Evolutionary conservation across 2,329 filamentous ascomycete genomes (phyloP).

Genomic region (Periglandula ipomoeae): DNA sequence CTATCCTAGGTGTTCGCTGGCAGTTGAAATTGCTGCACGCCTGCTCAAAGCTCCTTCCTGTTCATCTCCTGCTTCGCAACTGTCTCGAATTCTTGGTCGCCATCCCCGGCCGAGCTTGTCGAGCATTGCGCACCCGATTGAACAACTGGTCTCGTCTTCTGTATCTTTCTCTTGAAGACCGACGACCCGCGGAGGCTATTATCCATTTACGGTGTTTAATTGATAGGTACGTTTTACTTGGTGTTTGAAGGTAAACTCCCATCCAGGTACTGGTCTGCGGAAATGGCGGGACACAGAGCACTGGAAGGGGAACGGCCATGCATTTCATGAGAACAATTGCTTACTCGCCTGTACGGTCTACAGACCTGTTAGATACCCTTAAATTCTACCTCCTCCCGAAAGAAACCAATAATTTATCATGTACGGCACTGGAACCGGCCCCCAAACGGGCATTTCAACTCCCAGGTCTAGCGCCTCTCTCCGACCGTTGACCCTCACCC

Average conservation of each 20-base stretch:
- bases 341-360: neutral
- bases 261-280: too few species aligned
- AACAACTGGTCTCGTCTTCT: neutral
- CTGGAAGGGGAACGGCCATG: neutral
- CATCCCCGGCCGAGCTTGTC: slow-evolving; percentile 8
- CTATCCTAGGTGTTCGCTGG: slow-evolving; percentile 6
- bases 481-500: slow-evolving; percentile 79
- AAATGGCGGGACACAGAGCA: neutral
- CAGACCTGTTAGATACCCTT: slow-evolving; percentile 34
- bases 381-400: neutral
- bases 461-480: slow-evolving; percentile 89
- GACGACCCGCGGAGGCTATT: slow-evolving; percentile 9
- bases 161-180: neutral
- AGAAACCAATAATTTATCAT: slow-evolving; percentile 40
- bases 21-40: slow-evolving; percentile 6
- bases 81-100: slow-evolving; percentile 6
- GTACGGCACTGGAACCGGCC: slow-evolving; percentile 77
- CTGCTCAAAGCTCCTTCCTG: slow-evolving; percentile 5
- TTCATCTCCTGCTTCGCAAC: slow-evolving; percentile 1
- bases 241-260: too few species aligned
- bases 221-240: slow-evolving; percentile 21
- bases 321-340: neutral
- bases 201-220: slow-evolving; percentile 18
- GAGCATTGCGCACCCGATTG: slow-evolving; percentile 7
- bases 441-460: slow-evolving; percentile 94